Conservation (phyloP, 2,329 filamentous ascomycete species). For the Fusarium abutilonis region DNA sequence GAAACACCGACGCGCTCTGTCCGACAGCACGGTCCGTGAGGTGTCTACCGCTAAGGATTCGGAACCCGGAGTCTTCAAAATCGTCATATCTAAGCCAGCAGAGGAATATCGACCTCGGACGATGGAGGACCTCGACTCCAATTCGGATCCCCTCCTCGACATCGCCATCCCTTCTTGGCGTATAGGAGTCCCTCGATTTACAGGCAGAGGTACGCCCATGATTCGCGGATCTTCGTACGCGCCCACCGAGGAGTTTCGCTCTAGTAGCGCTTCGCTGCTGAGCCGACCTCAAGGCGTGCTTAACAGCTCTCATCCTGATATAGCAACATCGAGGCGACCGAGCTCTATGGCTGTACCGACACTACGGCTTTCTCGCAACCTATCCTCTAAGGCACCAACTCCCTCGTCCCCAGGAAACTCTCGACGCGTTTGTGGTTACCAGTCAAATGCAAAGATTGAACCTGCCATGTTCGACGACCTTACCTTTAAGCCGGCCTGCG, state of each 20-base stretch:
- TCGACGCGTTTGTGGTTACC: constrained; percentile 57
- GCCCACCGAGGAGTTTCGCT: constrained; percentile 75
- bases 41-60: constrained; percentile 61
- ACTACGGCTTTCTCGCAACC: constrained; percentile 44
- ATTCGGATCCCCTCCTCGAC: constrained; percentile 67
- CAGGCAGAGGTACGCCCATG: constrained; percentile 76
- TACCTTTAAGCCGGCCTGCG: constrained; percentile 79
- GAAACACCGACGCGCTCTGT: constrained; percentile 71
- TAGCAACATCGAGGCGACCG: constrained; percentile 48
- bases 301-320: constrained; percentile 40
- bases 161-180: constrained; percentile 85
- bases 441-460: constrained; percentile 65
- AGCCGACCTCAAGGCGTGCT: constrained; percentile 50
- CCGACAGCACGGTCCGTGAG: constrained; percentile 81
- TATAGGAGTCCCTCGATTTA: constrained; percentile 84
- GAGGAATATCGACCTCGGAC: constrained; percentile 70
- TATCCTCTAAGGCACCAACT: constrained; percentile 40
- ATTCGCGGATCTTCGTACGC: constrained; percentile 84
- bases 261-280: constrained; percentile 66
- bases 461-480: constrained; percentile 85
- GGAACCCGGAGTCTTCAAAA: constrained; percentile 76
- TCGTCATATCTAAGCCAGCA: constrained; percentile 79
- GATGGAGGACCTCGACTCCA: constrained; percentile 63
- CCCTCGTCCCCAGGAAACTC: constrained; percentile 54
- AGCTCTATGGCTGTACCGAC: constrained; percentile 53